Conservation (phyloP, 441 rosid species). For the Croton laevigatus region DNA sequence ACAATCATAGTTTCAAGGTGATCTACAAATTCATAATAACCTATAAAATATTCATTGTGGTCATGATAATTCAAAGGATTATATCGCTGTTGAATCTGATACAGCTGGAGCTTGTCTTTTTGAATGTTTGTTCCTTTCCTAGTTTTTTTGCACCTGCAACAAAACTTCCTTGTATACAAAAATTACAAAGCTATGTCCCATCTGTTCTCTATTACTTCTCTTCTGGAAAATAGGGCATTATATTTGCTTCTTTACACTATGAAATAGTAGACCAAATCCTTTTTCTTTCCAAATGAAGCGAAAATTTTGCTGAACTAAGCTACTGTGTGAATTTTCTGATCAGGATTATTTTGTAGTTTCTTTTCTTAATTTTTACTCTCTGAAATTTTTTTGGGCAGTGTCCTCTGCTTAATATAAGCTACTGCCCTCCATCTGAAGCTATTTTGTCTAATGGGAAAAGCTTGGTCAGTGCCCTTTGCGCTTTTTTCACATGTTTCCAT, state of each 20-base stretch:
- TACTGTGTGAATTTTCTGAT: too few species aligned
- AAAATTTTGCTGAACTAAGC: constrained; percentile 25
- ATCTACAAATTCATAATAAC: neutral
- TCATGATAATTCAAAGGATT: neutral
- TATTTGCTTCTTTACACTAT: neutral
- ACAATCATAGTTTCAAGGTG: neutral
- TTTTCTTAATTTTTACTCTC: too few species aligned
- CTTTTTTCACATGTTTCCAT: constrained; percentile 6
- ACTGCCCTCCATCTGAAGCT: constrained; percentile 83
- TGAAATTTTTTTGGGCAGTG: constrained; percentile 61
- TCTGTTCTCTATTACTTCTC: neutral
- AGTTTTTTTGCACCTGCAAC: neutral
- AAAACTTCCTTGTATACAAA: neutral
- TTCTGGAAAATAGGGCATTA: neutral
- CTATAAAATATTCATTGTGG: neutral
- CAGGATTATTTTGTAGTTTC: too few species aligned
- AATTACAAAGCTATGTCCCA: neutral
- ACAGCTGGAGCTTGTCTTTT: neutral
- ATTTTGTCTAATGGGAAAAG: constrained; percentile 54
- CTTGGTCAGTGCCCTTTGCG: constrained; percentile 48
- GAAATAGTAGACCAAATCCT: neutral
- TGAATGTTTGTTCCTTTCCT: neutral
- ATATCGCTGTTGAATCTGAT: neutral
- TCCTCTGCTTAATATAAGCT: constrained; percentile 87
- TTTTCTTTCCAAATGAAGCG: constrained; percentile 4